Conservation (phyloP, 1,284 basidiomycete genomes). For the Neolentinus lepideus region DNA sequence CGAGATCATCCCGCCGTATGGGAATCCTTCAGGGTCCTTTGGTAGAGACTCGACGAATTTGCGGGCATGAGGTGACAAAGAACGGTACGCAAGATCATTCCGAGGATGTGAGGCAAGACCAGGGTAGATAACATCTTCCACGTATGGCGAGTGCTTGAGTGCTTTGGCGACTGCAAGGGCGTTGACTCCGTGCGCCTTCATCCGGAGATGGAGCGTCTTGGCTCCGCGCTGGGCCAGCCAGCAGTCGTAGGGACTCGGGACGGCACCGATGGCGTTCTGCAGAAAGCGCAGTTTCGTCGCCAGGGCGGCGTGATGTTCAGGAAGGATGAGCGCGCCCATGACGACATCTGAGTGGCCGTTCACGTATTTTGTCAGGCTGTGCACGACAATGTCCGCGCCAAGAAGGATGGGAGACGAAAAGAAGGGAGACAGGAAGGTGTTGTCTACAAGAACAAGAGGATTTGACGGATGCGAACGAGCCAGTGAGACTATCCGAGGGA, state of each 20-base stretch:
- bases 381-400: constrained; percentile 79
- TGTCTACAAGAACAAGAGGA: constrained; percentile 84
- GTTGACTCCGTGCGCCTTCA: constrained; percentile 83
- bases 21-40: constrained; percentile 50
- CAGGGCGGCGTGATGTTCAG: constrained; percentile 43
- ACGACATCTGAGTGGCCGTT: constrained; percentile 93
- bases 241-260: constrained; percentile 84
- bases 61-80: constrained; percentile 62
- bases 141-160: constrained; percentile 48
- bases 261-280: constrained; percentile 87
- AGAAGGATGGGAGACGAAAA: constrained; percentile 84
- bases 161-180: constrained; percentile 73
- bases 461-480: constrained; percentile 48
- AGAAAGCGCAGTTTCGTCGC: constrained; percentile 71
- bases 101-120: constrained; percentile 60
- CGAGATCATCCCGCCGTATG: constrained; percentile 82
- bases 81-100: constrained; percentile 57
- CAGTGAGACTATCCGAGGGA: constrained; percentile 57
- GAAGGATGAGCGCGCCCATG: constrained; percentile 78
- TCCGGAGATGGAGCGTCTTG: constrained; percentile 86
- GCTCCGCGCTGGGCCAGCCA: constrained; percentile 90
- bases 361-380: constrained; percentile 87
- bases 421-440: constrained; percentile 90
- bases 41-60: constrained; percentile 51
- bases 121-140: constrained; percentile 83